Evolutionary conservation across 2,329 filamentous ascomycete species (phyloP).

Genomic region (Dactylella cylindrospora): DNA sequence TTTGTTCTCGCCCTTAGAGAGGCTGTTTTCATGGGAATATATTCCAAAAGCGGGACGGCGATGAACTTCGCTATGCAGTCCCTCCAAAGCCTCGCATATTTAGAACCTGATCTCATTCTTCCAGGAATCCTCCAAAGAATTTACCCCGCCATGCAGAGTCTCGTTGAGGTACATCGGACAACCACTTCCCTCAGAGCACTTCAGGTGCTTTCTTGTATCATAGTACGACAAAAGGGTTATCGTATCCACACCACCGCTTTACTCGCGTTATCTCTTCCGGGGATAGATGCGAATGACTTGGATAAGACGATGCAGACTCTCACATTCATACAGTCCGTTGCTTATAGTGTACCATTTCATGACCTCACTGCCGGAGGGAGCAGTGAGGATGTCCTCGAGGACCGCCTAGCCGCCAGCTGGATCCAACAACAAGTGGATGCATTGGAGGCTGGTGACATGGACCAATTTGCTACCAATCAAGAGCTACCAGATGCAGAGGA

Average conservation of each 20-base stretch:
- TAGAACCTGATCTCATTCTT: conserved; percentile 88
- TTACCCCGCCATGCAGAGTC: conserved; percentile 91
- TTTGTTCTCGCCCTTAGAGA: conserved; percentile 89
- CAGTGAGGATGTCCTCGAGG: conserved; percentile 71
- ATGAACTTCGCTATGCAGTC: conserved; percentile 90
- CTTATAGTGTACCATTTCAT: conserved; percentile 91
- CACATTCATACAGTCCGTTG: conserved; percentile 91
- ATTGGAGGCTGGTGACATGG: conserved; percentile 85
- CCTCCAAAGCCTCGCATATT: conserved; percentile 81
- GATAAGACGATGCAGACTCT: conserved; percentile 95
- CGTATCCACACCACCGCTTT: conserved; percentile 93
- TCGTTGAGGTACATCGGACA: conserved; percentile 95
- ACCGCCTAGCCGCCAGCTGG: conserved; percentile 58
- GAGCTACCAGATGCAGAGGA: conserved; percentile 85
- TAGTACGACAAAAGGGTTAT: conserved; percentile 92
- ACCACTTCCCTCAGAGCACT: conserved; percentile 89
- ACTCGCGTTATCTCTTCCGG: conserved; percentile 86
- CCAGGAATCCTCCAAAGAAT: conserved; percentile 93
- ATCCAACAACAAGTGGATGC: conserved; percentile 91
- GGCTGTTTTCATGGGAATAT: conserved; percentile 97
- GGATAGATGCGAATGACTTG: conserved; percentile 95
- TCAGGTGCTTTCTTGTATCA: conserved; percentile 86
- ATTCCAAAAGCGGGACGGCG: conserved; percentile 88
- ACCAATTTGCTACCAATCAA: conserved; percentile 79
- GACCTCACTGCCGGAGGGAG: conserved; percentile 65